Conservation (phyloP, 2,329 filamentous ascomycete species). For the Myriangium duriaei region DNA sequence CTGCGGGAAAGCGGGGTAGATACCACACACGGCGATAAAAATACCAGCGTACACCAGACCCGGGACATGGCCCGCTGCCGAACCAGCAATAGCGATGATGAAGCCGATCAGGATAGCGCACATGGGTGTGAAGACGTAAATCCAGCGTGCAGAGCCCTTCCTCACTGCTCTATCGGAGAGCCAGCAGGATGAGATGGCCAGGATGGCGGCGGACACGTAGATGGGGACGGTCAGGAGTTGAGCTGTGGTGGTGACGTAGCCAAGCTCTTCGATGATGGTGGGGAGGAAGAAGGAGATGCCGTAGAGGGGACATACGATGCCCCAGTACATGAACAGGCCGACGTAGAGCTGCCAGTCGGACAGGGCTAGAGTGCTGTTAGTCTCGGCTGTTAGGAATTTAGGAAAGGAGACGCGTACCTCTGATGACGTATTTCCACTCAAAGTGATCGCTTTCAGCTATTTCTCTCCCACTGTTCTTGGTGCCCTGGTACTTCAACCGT, state of each 20-base stretch:
- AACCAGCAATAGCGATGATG: conserved; percentile 11
- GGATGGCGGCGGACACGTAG: conserved; percentile 21
- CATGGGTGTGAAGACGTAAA: conserved; percentile 45
- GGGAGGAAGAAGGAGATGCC: conserved; percentile 27
- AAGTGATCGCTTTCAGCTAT: conserved; percentile 22
- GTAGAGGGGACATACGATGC: too few species aligned
- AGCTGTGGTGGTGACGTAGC: conserved; percentile 15
- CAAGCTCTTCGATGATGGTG: conserved; percentile 37
- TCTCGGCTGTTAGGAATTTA: conserved; percentile 19
- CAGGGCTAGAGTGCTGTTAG: conserved; percentile 22
- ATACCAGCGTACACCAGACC: conserved; percentile 20
- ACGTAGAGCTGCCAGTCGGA: conserved; percentile 23
- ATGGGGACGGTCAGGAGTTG: conserved; percentile 20
- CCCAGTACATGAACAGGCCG: conserved; percentile 23
- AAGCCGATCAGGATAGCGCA: conserved; percentile 14
- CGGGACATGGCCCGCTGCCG: too few species aligned
- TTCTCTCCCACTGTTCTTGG: conserved; percentile 21
- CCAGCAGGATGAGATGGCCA: conserved; percentile 18
- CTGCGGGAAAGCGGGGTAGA: conserved; percentile 21
- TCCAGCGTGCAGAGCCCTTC: conserved; percentile 33
- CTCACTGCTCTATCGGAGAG: conserved; percentile 23
- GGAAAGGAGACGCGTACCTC: too few species aligned
- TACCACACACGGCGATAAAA: conserved; percentile 19
- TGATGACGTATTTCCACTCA: too few species aligned
- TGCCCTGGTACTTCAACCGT: too few species aligned